These are phyloP conservation scores for Trichosporon ovoides DNA, from an alignment of 1,284 basidiomycete species.

Conservation along the genomic window DNA sequence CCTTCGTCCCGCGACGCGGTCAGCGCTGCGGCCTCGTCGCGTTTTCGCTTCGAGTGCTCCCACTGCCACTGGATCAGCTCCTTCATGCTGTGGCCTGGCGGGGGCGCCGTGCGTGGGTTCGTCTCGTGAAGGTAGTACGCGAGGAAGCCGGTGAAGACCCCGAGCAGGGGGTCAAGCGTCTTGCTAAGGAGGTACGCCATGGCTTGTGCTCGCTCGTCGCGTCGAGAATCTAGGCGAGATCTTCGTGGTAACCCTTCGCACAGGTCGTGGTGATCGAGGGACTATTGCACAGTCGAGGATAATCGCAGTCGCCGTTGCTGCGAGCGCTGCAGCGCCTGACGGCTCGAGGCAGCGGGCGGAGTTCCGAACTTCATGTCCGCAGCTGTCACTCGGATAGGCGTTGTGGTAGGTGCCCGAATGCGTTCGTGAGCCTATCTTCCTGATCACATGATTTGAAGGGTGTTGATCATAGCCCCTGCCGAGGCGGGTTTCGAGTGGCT, in stretches of 20 bases:
- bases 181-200: conserved; percentile 42
- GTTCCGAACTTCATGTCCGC: too few species aligned
- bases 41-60: conserved; percentile 34
- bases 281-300: too few species aligned
- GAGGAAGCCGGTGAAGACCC: conserved; percentile 69
- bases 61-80: conserved; percentile 68
- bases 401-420: too few species aligned
- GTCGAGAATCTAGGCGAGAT: not conserved
- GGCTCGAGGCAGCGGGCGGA: too few species aligned
- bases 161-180: conserved; percentile 65
- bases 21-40: conserved; percentile 25
- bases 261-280: too few species aligned
- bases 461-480: too few species aligned
- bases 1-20: conserved; percentile 16
- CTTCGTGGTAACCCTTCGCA: not conserved
- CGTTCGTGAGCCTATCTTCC: too few species aligned
- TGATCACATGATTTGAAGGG: too few species aligned
- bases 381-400: too few species aligned
- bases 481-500: too few species aligned
- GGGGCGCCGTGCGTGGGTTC: conserved; percentile 69
- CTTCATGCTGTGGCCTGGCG: conserved; percentile 60
- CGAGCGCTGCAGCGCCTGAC: too few species aligned
- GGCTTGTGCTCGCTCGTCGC: not conserved
- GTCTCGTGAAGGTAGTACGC: conserved; percentile 79
- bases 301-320: too few species aligned